Evolutionary conservation across 257 asterid species (phyloP), one percentile per base, ranked within the genome.

Genomic region (Verbascum thapsus): DNA sequence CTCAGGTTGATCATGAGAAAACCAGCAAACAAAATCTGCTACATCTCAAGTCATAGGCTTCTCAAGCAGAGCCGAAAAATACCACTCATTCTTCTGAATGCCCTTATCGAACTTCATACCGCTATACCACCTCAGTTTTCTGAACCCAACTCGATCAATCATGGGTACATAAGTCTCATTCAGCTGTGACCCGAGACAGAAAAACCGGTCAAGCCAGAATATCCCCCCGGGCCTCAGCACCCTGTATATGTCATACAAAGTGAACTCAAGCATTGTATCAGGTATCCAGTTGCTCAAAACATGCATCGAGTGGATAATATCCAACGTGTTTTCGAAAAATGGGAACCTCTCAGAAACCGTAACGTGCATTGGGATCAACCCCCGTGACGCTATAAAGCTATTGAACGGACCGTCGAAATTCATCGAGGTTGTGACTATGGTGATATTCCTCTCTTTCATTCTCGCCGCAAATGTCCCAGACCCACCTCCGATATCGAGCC

Each of bases 401-500:
- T 85, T 82, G 37, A 82, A 85, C 0, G 94, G 89, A 2, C 84
- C 87, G 45, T 85, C 82, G 47, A 85, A 71, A 40, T 83, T 83
- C 90, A 78, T 85, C 7, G 88, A 78, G 1, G 86, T 80, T 6
- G 94, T 82, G 4, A 85, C 40, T 5, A 76, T 81, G 22, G 84
- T 83, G 39, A 83, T 77, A 22, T 81, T 71, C 44, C 71, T 83
- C 62, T 83, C 90, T 77, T 57, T 81, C 90, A 81, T 85, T 7
- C 90, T 73, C 0, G 86, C 84, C 0, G 81, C 94, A 38, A 85
- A 82, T 1, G 80, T 72, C 1, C 88, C 88, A 8, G 80, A 10
- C 13, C 88, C 88, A 3, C 88, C 92, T 6, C 92, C 92, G 2
- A 82, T 82, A 10, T 85, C 92, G 8, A 82, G 80, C 23, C 89